These are phyloP conservation scores for Trichophyton verrucosum DNA, from an alignment of 2,329 filamentous ascomycete species.

Conservation along the genomic window DNA sequence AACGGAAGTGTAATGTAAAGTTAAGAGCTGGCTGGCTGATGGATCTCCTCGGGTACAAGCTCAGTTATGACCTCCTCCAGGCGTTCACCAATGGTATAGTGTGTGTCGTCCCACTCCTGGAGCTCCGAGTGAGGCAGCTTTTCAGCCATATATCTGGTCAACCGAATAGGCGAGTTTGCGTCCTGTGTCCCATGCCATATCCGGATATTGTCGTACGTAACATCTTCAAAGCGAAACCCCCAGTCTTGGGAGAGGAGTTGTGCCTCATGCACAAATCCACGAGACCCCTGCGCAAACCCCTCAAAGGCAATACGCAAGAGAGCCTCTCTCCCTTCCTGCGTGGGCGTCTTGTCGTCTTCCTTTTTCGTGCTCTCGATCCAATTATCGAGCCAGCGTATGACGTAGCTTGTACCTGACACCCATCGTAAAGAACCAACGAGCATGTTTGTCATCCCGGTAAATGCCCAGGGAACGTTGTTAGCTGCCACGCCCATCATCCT, in stretches of 20 bases:
- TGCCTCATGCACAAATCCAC: constrained; percentile 18
- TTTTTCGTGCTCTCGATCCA: not conserved
- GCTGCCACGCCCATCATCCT: constrained; percentile 14
- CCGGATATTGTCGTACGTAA: constrained; percentile 14
- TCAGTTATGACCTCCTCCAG: constrained; percentile 5
- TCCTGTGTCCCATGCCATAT: constrained; percentile 23
- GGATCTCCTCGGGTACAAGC: not conserved
- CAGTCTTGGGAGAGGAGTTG: constrained; percentile 19
- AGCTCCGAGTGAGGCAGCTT: constrained; percentile 24
- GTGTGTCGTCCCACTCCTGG: constrained; percentile 23
- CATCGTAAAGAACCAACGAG: constrained; percentile 9
- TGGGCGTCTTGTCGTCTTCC: constrained; percentile 8
- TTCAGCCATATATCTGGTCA: constrained; percentile 29
- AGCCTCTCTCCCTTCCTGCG: constrained; percentile 5
- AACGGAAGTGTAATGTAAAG: not conserved
- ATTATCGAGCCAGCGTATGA: not conserved
- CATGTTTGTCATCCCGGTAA: not conserved
- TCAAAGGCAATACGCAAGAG: constrained; percentile 14
- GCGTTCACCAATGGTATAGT: constrained; percentile 7
- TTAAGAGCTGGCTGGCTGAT: not conserved
- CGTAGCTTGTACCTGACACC: constrained; percentile 6
- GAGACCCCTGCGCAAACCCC: constrained; percentile 19
- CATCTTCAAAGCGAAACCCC: constrained; percentile 21
- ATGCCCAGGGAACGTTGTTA: constrained; percentile 5
- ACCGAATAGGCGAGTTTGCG: constrained; percentile 20